Evolutionary conservation across 257 asterid genomes (phyloP), one percentile per base, ranked within the genome.

Genomic region (Agastache rugosa): DNA sequence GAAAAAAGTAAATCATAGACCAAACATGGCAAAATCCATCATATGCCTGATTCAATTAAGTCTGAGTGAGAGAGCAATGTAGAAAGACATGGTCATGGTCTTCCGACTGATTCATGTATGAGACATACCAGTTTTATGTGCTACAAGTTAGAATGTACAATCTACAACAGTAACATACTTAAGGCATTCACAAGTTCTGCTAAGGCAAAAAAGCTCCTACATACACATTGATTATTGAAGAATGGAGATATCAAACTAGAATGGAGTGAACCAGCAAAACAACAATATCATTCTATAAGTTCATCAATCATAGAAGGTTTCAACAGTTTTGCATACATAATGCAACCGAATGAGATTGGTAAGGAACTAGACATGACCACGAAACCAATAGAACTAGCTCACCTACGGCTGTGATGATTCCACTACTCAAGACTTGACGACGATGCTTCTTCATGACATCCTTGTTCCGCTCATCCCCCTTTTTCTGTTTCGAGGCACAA

Each of bases 361-460:
- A 59, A 19, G 22, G 45, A 44, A 39, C 73, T 48, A 66, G 27
- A 73, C 27, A 31, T 35, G 67, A 29, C 63, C 47, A 17, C 50
- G 42, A 60, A 60, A 54, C 69, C 31, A 50, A 66, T 20, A 47
- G 59, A 63, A 69, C 68, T 76, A 37, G 70, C 89, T 82, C 61
- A 89, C 96, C 97, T 77, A 91, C 77, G 45, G 96, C 96, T 54
- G 96, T 91, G 79, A 91, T 78, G 79, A 88, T 84, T 76, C 97
- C 97, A 83, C 96, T 89, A 80, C 81, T 85, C 74, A 91, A 73
- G 79, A 91, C 97, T 81, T 91, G 95, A 69, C 95, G 94, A 59
- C 88, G 91, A 75, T 85, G 97, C 84, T 89, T 89, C 82, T 89
- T 91, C 88, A 89, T 80, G 51, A 79, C 65, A 78, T 91, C 96